These are phyloP conservation scores for Penicillium sp. DNA, from an alignment of 2,329 filamentous ascomycete species.

Conservation along the genomic window DNA sequence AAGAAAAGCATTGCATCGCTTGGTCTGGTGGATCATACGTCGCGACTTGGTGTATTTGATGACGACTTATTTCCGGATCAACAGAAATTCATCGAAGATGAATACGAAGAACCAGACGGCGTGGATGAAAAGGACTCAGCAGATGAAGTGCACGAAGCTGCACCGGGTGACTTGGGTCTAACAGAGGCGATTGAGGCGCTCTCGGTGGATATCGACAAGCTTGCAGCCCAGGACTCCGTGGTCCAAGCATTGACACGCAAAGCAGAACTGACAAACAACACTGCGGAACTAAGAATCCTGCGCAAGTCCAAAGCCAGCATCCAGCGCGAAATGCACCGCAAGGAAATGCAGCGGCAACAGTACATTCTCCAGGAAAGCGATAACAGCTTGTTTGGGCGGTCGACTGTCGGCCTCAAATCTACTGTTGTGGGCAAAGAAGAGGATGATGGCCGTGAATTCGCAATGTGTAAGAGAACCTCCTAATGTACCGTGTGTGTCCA, in stretches of 20 bases:
- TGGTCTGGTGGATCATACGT: constrained; percentile 83
- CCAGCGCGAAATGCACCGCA: constrained; percentile 85
- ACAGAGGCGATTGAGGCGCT: constrained; percentile 88
- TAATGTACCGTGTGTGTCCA: background rate
- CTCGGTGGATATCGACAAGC: constrained; percentile 86
- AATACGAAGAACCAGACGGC: constrained; percentile 70
- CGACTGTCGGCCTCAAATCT: constrained; percentile 83
- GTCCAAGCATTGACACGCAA: constrained; percentile 90
- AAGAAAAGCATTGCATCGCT: constrained; percentile 89
- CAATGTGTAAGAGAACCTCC: constrained; percentile 61
- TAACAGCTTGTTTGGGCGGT: constrained; percentile 91
- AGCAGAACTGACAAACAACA: constrained; percentile 95
- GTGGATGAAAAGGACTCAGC: constrained; percentile 62
- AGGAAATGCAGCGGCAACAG: constrained; percentile 93
- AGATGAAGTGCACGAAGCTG: constrained; percentile 89
- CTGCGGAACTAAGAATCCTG: constrained; percentile 84
- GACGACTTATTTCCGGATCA: constrained; percentile 93
- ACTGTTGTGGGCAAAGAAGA: constrained; percentile 90
- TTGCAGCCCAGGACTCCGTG: constrained; percentile 83
- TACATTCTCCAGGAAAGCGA: constrained; percentile 98
- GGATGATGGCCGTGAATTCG: constrained; percentile 91
- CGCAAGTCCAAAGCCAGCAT: constrained; percentile 92
- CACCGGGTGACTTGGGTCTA: constrained; percentile 87
- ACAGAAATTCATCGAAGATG: constrained; percentile 75
- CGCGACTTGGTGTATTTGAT: constrained; percentile 89